phyloP scores from a whole-genome alignment of 2,329 filamentous ascomycete genomes.

The Huntiella savannae region DNA sequence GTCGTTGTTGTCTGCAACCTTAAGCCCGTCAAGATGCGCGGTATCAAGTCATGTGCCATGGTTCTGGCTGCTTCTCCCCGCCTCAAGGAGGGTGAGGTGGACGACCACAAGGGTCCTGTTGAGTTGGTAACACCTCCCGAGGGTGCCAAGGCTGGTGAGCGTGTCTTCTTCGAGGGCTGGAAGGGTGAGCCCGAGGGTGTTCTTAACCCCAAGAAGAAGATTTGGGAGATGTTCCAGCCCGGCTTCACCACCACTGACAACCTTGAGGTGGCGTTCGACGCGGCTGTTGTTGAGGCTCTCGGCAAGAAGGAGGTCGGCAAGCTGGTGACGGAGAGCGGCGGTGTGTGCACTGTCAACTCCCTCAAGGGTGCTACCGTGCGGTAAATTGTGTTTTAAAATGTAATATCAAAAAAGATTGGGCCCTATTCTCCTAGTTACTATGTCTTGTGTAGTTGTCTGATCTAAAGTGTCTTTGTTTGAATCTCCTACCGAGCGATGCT shows the following conservation, averaged over 20 bases:
- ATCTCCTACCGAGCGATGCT: no score
- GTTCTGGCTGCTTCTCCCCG: slow-evolving; percentile 85
- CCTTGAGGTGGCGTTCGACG: slow-evolving; percentile 76
- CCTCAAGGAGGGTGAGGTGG: slow-evolving; percentile 60
- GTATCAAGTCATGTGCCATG: slow-evolving; percentile 63
- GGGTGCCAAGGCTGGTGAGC: slow-evolving; percentile 62
- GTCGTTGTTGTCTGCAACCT: slow-evolving; percentile 93
- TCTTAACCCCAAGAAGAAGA: slow-evolving; percentile 98
- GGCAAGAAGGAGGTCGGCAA: slow-evolving; percentile 48
- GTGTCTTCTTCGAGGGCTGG: slow-evolving; percentile 89
- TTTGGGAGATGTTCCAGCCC: slow-evolving; percentile 93
- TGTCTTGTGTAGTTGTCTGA: no score
- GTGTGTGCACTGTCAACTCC: slow-evolving; percentile 64
- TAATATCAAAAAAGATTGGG: not conserved
- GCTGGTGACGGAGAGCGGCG: slow-evolving; percentile 59
- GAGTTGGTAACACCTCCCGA: slow-evolving; percentile 76
- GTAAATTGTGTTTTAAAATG: slow-evolving; percentile 27
- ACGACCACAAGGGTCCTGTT: slow-evolving; percentile 74
- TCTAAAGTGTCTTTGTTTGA: no score
- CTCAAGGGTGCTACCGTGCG: slow-evolving; percentile 67
- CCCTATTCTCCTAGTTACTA: no score
- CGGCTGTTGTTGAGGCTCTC: slow-evolving; percentile 53
- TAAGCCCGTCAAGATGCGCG: slow-evolving; percentile 98
- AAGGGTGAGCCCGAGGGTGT: slow-evolving; percentile 80
- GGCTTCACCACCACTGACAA: slow-evolving; percentile 77